phyloP scores from a whole-genome alignment of 2,329 filamentous ascomycete species.

The Neofusicoccum kwambonambiense region DNA sequence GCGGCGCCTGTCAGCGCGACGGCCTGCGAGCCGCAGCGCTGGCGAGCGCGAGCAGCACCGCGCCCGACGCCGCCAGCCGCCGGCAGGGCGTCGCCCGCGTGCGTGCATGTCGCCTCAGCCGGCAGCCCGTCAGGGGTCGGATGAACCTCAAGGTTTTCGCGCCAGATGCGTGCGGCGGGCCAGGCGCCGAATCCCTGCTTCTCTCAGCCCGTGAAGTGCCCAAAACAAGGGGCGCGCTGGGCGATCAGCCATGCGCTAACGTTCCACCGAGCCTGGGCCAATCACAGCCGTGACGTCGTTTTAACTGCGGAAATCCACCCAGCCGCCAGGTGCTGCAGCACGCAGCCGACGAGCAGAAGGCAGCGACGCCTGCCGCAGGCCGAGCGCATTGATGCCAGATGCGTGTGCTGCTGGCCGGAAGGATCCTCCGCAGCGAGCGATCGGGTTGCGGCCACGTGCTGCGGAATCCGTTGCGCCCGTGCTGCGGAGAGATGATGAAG shows the following conservation, averaged over 20 bases:
- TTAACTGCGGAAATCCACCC: not conserved
- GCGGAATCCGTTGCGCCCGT: slow-evolving; percentile 1
- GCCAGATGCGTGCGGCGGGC: slow-evolving; percentile 12
- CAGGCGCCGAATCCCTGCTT: slow-evolving; percentile 5
- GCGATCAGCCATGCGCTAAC: slow-evolving; percentile 11
- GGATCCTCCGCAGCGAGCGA: not conserved
- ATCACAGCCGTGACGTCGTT: slow-evolving; percentile 6
- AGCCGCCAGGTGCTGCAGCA: slow-evolving; percentile 1
- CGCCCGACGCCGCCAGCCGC: not conserved
- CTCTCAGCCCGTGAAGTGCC: slow-evolving; percentile 5
- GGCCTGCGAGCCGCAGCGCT: not conserved
- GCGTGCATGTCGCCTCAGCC: slow-evolving; percentile 3
- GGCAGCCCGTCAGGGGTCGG: slow-evolving; percentile 10
- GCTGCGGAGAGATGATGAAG: slow-evolving; percentile 6
- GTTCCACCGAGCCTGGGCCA: not conserved
- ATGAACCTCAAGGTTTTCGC: slow-evolving; percentile 7
- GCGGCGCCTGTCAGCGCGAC: slow-evolving; percentile 4
- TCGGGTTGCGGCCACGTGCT: slow-evolving; percentile 1
- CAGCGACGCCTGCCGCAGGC: not conserved
- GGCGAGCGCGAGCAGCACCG: slow-evolving; percentile 1
- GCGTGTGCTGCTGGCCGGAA: not conserved
- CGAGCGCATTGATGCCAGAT: not conserved
- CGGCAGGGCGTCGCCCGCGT: not conserved
- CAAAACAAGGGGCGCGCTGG: slow-evolving; percentile 8
- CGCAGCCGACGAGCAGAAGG: not conserved